These are phyloP conservation scores for Botrytis hyacinthi DNA, from an alignment of 2,329 filamentous ascomycete species.

Conservation along the genomic window DNA sequence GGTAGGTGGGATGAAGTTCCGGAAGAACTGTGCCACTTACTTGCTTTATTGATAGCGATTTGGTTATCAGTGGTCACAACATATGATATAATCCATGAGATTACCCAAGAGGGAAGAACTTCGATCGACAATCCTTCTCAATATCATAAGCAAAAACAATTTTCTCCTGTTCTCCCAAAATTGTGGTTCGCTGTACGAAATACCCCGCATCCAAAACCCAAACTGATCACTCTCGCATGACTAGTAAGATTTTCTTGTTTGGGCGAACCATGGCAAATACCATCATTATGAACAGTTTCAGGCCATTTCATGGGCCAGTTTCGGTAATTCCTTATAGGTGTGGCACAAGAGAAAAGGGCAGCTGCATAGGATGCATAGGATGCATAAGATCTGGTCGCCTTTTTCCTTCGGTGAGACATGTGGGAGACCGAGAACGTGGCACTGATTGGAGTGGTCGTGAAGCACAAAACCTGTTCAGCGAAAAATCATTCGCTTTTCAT, in stretches of 20 bases:
- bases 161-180: not conserved
- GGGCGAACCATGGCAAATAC: conserved; percentile 16
- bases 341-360: conserved; percentile 18
- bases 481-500: not conserved
- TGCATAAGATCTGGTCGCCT: conserved; percentile 22
- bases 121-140: not conserved
- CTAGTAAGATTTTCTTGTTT: not conserved
- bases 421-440: conserved; percentile 15
- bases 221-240: conserved; percentile 15
- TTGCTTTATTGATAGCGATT: not conserved
- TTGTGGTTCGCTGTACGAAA: conserved; percentile 14
- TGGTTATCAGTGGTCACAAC: not conserved
- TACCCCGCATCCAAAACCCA: conserved; percentile 17
- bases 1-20: not conserved
- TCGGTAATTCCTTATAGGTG: not conserved
- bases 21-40: not conserved
- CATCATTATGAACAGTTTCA: not conserved
- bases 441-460: conserved; percentile 1
- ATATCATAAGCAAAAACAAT: conserved; percentile 1
- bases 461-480: conserved; percentile 5
- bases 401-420: conserved; percentile 15
- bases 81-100: not conserved
- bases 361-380: conserved; percentile 20
- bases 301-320: not conserved
- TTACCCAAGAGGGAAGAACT: not conserved